Base-by-base conservation (phyloP, 192 early-diverging fungal species). In the Coemansia sp. region DNA sequence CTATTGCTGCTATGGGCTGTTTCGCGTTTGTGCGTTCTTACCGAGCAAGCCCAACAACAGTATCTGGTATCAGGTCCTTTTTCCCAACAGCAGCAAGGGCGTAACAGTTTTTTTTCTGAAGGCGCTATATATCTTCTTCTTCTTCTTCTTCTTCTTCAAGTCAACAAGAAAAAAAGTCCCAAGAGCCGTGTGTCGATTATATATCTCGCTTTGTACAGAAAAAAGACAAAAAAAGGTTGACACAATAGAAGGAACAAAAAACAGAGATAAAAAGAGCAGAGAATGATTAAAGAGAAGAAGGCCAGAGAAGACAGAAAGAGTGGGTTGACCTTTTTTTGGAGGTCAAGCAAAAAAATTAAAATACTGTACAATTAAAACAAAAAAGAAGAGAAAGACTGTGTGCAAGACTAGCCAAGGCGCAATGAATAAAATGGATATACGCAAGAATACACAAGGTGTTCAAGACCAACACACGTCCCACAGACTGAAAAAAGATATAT, bases 231-330 rank as follows among this genome's bases (percentile, higher is more conserved):
- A 63, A 49, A 65, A 54, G 38, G 25, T 7, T n/a, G 51, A 40
- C 40, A 51, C 53, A 44, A 13, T 7, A 11, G 41, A 32, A 25
- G 45, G 12, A 49, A 37, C 45, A 51, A 38, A 50, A 42, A 57
- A 17, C n/a, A 41, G 25, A 59, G 44, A 60, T 9, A 49, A 63
- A 43, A 17, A 56, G 17, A 53, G 67, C 62, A 67, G 51, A 69
- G 48, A 40, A 67, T 48, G 56, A 66, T 16, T 10, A 32, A 25
- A 51, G 57, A 50, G 53, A 69, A 66, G 64, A 64, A 42, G 43
- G 40, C 43, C n/a, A 49, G 25, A 25, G 25, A 60, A 59, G 16
- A 16, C 7, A 43, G 37, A 37, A 44, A 12, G 11, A 49, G 10
- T 10, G 49, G 49, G 7, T 54, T 25, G 51, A 54, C 51, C 51